These are phyloP conservation scores for Heterobasidion annosum DNA, from an alignment of 1,284 basidiomycete genomes.

Conservation along the genomic window DNA sequence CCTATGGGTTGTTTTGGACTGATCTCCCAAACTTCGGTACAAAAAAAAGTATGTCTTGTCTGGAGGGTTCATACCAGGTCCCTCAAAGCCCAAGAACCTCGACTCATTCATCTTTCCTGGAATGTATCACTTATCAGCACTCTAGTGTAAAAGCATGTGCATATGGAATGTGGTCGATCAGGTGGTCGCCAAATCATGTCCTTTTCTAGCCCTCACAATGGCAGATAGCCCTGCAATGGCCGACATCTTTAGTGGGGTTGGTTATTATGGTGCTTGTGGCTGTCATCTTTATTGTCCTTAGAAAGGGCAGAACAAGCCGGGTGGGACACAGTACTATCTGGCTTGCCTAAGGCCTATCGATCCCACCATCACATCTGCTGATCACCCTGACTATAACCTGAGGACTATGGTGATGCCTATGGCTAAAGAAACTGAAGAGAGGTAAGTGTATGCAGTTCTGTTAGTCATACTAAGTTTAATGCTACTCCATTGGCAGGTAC, in stretches of 20 bases:
- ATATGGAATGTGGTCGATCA: constrained; percentile 17
- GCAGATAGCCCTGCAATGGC: constrained; percentile 18
- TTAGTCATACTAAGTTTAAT: too few species aligned
- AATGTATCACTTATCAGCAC: constrained; percentile 16
- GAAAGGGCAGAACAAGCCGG: constrained; percentile 15
- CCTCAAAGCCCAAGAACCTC: constrained; percentile 23
- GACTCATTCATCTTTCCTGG: constrained; percentile 27
- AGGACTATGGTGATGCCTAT: too few species aligned
- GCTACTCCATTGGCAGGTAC: neutral
- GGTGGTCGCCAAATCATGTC: constrained; percentile 5
- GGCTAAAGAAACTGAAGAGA: too few species aligned
- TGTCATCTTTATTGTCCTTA: constrained; percentile 23
- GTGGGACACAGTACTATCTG: constrained; percentile 22
- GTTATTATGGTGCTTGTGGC: constrained; percentile 22
- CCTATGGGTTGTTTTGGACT: constrained; percentile 11
- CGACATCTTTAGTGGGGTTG: constrained; percentile 22
- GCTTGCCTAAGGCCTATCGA: constrained; percentile 19
- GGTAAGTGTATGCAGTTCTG: too few species aligned
- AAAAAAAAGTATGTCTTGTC: constrained; percentile 16
- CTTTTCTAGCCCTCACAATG: constrained; percentile 11
- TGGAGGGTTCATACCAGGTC: constrained; percentile 22
- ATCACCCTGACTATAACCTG: constrained; percentile 17
- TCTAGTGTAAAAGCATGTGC: constrained; percentile 13
- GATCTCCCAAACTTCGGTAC: constrained; percentile 8
- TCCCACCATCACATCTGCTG: constrained; percentile 16